These are phyloP conservation scores for Phytopythium litorale DNA, from an alignment of 352 stramenopile genomes.

Conservation along the genomic window DNA sequence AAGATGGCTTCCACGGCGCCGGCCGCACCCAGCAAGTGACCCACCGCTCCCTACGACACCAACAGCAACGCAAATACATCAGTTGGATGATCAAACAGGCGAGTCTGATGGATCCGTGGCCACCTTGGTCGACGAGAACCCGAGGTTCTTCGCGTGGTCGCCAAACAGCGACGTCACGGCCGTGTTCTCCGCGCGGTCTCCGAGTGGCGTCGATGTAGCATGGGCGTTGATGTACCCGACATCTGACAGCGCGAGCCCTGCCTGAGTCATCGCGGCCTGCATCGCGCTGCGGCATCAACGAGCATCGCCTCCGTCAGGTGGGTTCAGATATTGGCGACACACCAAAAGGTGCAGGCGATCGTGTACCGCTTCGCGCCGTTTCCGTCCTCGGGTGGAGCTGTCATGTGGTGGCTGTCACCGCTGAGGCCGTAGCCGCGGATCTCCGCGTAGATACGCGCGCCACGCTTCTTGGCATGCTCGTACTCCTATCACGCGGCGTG, in stretches of 20 bases:
- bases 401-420: slow-evolving; percentile 96
- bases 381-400: slow-evolving; percentile 56
- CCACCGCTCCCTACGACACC: slow-evolving; percentile 70
- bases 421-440: slow-evolving; percentile 94
- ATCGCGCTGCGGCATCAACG: slow-evolving; percentile 73
- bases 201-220: slow-evolving; percentile 96
- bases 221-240: slow-evolving; percentile 98
- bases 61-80: background rate
- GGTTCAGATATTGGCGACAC: background rate
- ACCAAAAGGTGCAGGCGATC: background rate
- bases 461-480: slow-evolving; percentile 91
- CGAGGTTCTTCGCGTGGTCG: slow-evolving; percentile 40
- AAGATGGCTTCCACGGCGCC: slow-evolving; percentile 96
- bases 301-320: background rate
- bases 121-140: slow-evolving; percentile 84
- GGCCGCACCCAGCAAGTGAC: slow-evolving; percentile 95
- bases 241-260: slow-evolving; percentile 66
- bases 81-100: background rate
- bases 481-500: slow-evolving; percentile 37
- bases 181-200: slow-evolving; percentile 93
- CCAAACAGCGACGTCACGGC: slow-evolving; percentile 89
- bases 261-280: slow-evolving; percentile 83
- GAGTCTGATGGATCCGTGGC: background rate
- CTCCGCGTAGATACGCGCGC: slow-evolving; percentile 94
- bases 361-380: slow-evolving; percentile 52